phyloP scores from a whole-genome alignment of 495 filamentous ascomycete species.

The Penicillium waksmanii region DNA sequence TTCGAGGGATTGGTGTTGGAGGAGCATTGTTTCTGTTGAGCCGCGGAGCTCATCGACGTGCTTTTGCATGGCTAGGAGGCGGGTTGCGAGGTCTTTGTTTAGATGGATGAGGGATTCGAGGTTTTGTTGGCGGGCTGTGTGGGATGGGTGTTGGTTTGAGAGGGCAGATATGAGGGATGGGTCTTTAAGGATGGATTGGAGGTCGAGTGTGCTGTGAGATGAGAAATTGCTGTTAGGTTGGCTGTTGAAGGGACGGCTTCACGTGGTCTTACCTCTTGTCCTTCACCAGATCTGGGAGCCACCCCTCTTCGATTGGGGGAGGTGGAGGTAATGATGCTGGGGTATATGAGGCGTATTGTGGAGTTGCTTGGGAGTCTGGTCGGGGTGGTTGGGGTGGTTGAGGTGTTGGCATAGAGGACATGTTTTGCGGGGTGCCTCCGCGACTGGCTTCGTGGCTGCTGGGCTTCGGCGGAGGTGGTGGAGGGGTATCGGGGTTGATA shows the following conservation, averaged over 20 bases:
- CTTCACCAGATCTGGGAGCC: constrained; percentile 70
- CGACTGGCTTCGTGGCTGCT: constrained; percentile 69
- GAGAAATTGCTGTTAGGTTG: constrained; percentile 26
- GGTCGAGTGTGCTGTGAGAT: constrained; percentile 53
- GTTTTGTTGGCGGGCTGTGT: constrained; percentile 50
- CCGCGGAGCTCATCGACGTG: constrained; percentile 66
- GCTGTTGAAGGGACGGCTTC: not conserved
- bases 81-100: constrained; percentile 68
- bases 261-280: constrained; percentile 68
- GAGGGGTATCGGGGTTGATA: constrained; percentile 59
- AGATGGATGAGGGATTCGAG: constrained; percentile 60
- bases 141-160: constrained; percentile 64
- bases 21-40: constrained; percentile 75
- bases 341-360: constrained; percentile 22
- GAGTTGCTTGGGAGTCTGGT: constrained; percentile 19
- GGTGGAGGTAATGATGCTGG: constrained; percentile 34
- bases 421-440: constrained; percentile 60
- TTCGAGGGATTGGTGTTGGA: constrained; percentile 82
- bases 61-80: constrained; percentile 65
- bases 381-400: constrained; percentile 35
- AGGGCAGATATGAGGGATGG: constrained; percentile 64
- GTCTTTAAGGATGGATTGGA: constrained; percentile 65
- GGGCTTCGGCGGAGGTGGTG: constrained; percentile 74
- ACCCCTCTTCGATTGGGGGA: constrained; percentile 52
- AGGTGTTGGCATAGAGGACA: constrained; percentile 34